Evolutionary conservation across 805 yeast species (phyloP).

Genomic region (Candida vaughaniae): DNA sequence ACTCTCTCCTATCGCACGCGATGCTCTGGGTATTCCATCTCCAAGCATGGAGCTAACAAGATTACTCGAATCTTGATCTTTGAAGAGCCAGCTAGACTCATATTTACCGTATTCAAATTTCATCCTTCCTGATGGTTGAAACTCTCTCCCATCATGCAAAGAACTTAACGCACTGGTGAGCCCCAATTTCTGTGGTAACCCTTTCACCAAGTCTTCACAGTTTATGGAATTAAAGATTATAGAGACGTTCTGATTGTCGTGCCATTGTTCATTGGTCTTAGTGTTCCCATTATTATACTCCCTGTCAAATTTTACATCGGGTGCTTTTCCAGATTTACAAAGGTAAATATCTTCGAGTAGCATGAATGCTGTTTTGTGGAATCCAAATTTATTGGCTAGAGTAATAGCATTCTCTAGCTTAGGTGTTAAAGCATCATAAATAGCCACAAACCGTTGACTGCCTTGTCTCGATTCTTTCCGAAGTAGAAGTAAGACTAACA

Average conservation of each 20-base stretch:
- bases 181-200: constrained; percentile 60
- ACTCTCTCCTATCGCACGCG: constrained; percentile 43
- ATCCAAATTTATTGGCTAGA: constrained; percentile 30
- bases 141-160: constrained; percentile 27
- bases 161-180: constrained; percentile 50
- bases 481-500: constrained; percentile 10
- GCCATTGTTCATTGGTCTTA: constrained; percentile 10
- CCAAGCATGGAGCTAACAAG: constrained; percentile 40
- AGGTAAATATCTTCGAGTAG: constrained; percentile 46
- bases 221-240: constrained; percentile 52
- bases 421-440: constrained; percentile 23
- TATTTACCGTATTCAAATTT: constrained; percentile 56
- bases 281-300: background rate
- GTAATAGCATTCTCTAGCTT: constrained; percentile 25
- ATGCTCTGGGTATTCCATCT: constrained; percentile 59
- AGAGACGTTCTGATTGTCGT: constrained; percentile 19
- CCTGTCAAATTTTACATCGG: background rate
- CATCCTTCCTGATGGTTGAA: constrained; percentile 35
- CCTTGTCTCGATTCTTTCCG: constrained; percentile 40
- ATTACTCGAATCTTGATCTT: constrained; percentile 4
- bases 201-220: constrained; percentile 63
- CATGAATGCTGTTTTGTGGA: constrained; percentile 46
- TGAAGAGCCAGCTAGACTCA: constrained; percentile 40
- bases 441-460: constrained; percentile 21
- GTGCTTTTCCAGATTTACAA: too few species aligned